phyloP scores from a whole-genome alignment of 75 land plant genomes.

The Sequoiadendron giganteum region DNA sequence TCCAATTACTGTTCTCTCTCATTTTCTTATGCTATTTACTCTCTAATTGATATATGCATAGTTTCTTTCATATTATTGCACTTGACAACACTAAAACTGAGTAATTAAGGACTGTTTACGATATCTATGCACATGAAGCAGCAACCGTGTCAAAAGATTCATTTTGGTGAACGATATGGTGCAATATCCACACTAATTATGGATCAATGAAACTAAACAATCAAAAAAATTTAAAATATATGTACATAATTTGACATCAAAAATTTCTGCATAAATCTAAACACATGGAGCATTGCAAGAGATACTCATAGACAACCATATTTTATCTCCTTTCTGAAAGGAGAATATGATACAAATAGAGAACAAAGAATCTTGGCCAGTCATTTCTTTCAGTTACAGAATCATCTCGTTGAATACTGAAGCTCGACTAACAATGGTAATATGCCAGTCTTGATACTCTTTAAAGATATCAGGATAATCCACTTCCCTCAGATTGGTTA shows the following conservation, averaged over 20 bases:
- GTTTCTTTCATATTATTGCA: too few relatives aligned
- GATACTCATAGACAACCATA: background rate
- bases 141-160: too few relatives aligned
- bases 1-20: too few relatives aligned
- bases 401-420: background rate
- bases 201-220: background rate
- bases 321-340: background rate
- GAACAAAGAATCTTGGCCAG: background rate
- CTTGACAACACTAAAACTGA: too few relatives aligned
- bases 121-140: too few relatives aligned
- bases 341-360: background rate
- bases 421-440: background rate
- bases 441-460: background rate
- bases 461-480: background rate
- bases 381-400: background rate
- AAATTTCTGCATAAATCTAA: background rate
- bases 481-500: background rate
- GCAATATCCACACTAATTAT: too few relatives aligned
- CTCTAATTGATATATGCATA: too few relatives aligned
- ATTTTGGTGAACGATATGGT: too few relatives aligned
- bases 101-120: too few relatives aligned
- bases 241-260: background rate
- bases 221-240: background rate
- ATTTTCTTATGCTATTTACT: too few relatives aligned
- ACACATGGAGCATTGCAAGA: background rate